These are phyloP conservation scores for Inga oerstediana DNA, from an alignment of 306 rosid genomes.

Conservation along the genomic window DNA sequence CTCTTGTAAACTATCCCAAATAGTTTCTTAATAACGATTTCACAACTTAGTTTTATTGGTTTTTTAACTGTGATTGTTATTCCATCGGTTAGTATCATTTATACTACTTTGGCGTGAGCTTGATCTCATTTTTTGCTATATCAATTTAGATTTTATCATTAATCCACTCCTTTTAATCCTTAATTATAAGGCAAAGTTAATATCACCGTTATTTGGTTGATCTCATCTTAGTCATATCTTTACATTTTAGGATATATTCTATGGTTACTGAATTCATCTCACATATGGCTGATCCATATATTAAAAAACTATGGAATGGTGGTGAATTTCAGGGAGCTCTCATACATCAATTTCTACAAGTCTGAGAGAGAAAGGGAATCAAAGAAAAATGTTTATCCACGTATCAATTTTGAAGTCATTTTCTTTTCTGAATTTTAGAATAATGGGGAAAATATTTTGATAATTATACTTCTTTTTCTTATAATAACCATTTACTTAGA, in stretches of 20 bases:
- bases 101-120: background rate
- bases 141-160: background rate
- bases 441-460: background rate
- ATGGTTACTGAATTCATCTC: background rate
- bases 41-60: constrained; percentile 7
- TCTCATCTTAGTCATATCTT: background rate
- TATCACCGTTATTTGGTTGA: background rate
- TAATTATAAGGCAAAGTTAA: background rate
- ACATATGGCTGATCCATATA: background rate
- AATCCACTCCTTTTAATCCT: background rate
- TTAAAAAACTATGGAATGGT: background rate
- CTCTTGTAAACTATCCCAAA: too few relatives aligned
- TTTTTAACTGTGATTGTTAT: constrained; percentile 14
- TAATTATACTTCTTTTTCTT: background rate
- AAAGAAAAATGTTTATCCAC: background rate
- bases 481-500: background rate
- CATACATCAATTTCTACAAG: background rate
- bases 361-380: background rate
- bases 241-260: background rate
- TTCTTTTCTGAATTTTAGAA: background rate
- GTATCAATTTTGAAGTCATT: background rate
- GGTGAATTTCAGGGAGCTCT: background rate
- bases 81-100: background rate
- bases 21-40: background rate
- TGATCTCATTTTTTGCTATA: background rate